Base-by-base conservation (phyloP, 2,329 filamentous ascomycete species). In the Aspergillus awamori region DNA sequence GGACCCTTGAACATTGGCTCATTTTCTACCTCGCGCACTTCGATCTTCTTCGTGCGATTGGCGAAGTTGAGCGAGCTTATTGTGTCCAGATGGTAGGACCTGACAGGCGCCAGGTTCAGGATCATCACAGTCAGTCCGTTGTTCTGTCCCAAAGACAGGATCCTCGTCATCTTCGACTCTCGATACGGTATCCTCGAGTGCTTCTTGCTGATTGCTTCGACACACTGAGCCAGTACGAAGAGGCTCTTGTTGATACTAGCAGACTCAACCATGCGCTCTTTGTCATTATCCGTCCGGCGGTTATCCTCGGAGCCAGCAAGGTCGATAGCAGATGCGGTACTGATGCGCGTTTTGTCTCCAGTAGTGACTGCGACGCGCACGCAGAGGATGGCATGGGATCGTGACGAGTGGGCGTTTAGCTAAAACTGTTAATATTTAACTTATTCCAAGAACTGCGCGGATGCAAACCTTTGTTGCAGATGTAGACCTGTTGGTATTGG, bases 181-280 rank as follows among this genome's bases (percentile, higher is more conserved):
- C 94, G 86, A 75, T 96, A 98, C 0, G 95, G 94, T 70, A 98
- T 94, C 36, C 94, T 87, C 69, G 78, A 76, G 62, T 88, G 85
- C 70, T 88, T 88, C 73, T 86, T 87, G 71, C 90, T 91, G 73
- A 98, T 98, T 59, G 94, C 94, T 74, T 98, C 94, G 57, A 98
- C 94, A 70, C 94, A 98, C 75, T 97, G 93, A 47, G 92, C 94
- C 53, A 98, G 81, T 17, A 97, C 93, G 71, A 98, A 98, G 6
- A 98, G 83, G 65, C 92, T 96, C 80, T 97, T 98, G 84, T 98
- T 98, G 82, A 98, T 98, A 71, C 92, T 94, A 0, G 94, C 93
- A 41, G 93, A 97, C 77, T 98, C 94, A n/a, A 97, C 86, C 74
- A 98, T 82, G 26, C 94, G 86, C 76, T 97, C 93, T 75, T 93